Evolutionary conservation across 140 eudicot genomes (phyloP), one percentile per base, ranked within the genome.

Genomic region (Anethum foeniculum): DNA sequence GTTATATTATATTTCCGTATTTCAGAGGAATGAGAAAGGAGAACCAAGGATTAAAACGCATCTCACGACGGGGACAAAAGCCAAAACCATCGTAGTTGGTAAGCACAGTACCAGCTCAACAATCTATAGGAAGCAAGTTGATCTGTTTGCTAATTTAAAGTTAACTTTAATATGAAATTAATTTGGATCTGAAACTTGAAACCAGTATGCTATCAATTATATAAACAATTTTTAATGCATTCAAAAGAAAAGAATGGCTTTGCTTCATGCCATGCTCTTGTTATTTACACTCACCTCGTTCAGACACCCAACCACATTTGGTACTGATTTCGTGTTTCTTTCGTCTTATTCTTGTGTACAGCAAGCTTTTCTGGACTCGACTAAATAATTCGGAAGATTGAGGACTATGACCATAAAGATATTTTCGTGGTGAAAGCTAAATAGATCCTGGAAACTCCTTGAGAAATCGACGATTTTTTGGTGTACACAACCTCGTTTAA

Each of bases 11-110:
- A 25, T 77, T 76, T 28, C 49, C n/a, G 34, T 69, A 65, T 86
- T 74, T 80, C 92, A 92, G 98, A 81, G 95, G 91, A 85, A 82
- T 88, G 86, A 85, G 87, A 79, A 90, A 81, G 76, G 92, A 93
- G 28, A 87, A 89, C 48, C 91, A 87, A 82, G 90, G 83, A 81
- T 88, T 94, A 30, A 94, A 86, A 85, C 97, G 98, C 62, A 87
- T 92, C 77, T 75, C 97, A 41, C 86, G 83, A 83, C 86, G 72
- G 49, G 86, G 86, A 75, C 77, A 85, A 84, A 94, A 94, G 87
- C 80, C 92, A 81, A 94, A 94, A 80, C 95, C 97, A 23, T 93
- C 89, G 36, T 93, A 90, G 54, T 54, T 56, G 88, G 90, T 86
- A 86, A 86, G 84, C 79, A 47, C 39, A 14, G 2, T 27, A 28